Evolutionary conservation across 768 basidiomycete species (phyloP), one percentile per base, ranked within the genome.

Genomic region (Mrakia frigida): DNA sequence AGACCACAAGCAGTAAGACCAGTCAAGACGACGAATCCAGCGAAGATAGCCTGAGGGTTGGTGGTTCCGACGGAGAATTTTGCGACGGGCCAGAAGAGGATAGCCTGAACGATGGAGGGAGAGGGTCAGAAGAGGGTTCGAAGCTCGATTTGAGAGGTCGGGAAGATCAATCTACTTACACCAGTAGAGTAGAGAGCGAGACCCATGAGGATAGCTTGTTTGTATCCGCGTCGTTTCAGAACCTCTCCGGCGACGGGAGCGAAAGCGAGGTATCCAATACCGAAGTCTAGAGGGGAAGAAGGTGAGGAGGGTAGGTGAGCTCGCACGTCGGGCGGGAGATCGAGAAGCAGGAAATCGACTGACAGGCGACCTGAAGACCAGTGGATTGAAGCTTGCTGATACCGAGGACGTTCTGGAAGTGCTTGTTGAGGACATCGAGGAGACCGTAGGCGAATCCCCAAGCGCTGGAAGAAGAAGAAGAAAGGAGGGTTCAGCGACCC

Each of bases 331-430:
- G 9, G 43, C 18, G 43, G 43, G 9, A 46, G 18, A 46, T 18
- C 31, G 23, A 65, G 11, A 65, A 31, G 23, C n/a, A n/a, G n/a
- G n/a, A n/a, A n/a, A n/a, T n/a, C n/a, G n/a, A n/a, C n/a, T n/a
- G n/a, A n/a, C n/a, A 69, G 13, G 67, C 67, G 23, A 43, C 25
- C 39, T 69, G 67, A 5, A 69, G 41, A 28, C 67, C 98, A 83
- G 88, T 89, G 79, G 97, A 97, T 80, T 97, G 91, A 79, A 99
- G 87, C 85, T 99, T 96, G 73, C 90, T 89, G 83, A 90, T 98
- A 85, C 96, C 98, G 76, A 99, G 86, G 78, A 97, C 56, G 56
- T 56, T 56, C 56, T 56, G 56, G 56, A 56, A 56, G 7, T 56
- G 56, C n/a, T 56, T 56, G 56, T 56, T 56, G 10, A 56, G 28